Evolutionary conservation across 2,329 filamentous ascomycete genomes (phyloP), one percentile per base, ranked within the genome.

Genomic region (Phyllosticta capitalensis): DNA sequence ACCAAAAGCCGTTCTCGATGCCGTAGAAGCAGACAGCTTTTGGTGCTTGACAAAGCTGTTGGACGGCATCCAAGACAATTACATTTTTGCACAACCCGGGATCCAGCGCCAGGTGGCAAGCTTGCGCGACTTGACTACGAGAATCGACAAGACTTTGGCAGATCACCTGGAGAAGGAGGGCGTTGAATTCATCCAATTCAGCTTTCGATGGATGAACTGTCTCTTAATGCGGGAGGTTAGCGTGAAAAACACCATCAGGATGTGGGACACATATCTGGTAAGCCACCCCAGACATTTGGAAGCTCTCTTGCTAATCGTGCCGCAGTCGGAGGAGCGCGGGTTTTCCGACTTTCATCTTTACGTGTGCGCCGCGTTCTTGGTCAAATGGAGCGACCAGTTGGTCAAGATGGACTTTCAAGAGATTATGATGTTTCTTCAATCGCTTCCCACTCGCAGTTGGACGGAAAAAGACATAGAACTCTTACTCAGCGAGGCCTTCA

Each of bases 211-310:
- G 94, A 99, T 99, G 94, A 99, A 99, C 69, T 99, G 94, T 73
- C 83, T 99, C 56, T 79, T 99, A 64, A 99, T 99, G 94, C 84
- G 94, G 64, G 94, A 99, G 76, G 89, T 99, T 64, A 96, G 89
- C 70, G 92, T 99, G 60, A 89, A 87, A 72, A 97, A 96, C 71
- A 96, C 91, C 0, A 95, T 99, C 64, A 83, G 94, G 66, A 99
- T 99, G 94, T 99, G 94, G 94, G 94, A 99, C 74, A 99, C 94
- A 24, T 99, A 99, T 76, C 83, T 99, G 77, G 92, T 96, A 78
- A 71, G 85, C 75, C 56, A 5, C 7, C 17, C 38, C 17, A 45
- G 17, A 45, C 5, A 6, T 45, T 7, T 14, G 1, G 5, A 5
- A 3, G 4, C 0, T 45, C 7, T 45, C 17, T 7, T 26, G 22